Evolutionary conservation across 2,329 filamentous ascomycete genomes (phyloP).

Genomic region (Diaporthe eres): DNA sequence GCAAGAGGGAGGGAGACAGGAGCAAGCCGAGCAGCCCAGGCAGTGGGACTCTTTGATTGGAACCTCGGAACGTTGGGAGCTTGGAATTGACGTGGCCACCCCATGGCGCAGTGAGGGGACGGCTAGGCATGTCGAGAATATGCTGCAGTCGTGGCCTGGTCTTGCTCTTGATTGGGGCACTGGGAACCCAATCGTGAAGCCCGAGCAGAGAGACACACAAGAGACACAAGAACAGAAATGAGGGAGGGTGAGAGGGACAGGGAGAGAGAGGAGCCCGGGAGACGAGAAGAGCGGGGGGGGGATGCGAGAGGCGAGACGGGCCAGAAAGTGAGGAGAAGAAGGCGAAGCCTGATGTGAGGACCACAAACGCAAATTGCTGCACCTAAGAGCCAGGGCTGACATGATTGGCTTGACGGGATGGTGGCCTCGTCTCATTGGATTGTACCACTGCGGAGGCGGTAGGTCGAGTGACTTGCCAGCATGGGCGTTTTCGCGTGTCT

Average conservation of each 20-base stretch:
- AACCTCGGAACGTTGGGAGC: neutral
- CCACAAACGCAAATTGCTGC: slow-evolving; percentile 20
- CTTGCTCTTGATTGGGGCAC: slow-evolving; percentile 25
- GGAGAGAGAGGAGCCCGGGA: neutral
- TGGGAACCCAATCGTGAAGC: slow-evolving; percentile 17
- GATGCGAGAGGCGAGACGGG: neutral
- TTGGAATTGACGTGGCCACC: slow-evolving; percentile 32
- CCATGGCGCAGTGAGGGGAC: slow-evolving; percentile 1
- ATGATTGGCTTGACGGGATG: slow-evolving; percentile 8
- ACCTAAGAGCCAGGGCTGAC: neutral
- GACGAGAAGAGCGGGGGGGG: slow-evolving; percentile 1
- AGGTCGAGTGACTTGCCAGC: neutral
- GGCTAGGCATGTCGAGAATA: slow-evolving; percentile 8
- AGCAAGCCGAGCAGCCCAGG: neutral
- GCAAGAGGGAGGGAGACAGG: too few relatives aligned
- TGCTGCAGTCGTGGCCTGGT: slow-evolving; percentile 17
- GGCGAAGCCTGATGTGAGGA: slow-evolving; percentile 20
- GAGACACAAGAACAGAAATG: neutral
- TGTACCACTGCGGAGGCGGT: neutral
- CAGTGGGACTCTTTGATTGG: slow-evolving; percentile 2
- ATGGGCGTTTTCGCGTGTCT: too few relatives aligned
- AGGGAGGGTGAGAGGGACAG: neutral
- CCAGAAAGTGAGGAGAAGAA: neutral
- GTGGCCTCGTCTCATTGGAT: slow-evolving; percentile 32
- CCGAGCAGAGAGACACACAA: neutral